These are phyloP conservation scores for Globisporangium irregulare DNA, from an alignment of 352 stramenopile species.

Conservation along the genomic window DNA sequence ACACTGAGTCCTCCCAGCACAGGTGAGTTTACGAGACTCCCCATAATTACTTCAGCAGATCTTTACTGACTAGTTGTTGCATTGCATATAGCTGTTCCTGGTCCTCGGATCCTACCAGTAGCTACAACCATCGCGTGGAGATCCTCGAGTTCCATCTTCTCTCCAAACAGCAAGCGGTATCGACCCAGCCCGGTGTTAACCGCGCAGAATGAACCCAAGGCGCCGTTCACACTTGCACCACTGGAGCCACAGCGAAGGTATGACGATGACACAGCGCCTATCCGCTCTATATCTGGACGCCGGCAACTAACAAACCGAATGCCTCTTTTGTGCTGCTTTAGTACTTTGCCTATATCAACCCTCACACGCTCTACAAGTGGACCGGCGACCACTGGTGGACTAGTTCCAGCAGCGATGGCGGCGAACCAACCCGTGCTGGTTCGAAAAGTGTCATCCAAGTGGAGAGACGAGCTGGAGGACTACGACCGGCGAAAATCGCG, in stretches of 20 bases:
- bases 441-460: constrained; percentile 43
- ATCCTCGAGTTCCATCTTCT: constrained; percentile 17
- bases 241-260: constrained; percentile 14
- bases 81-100: constrained; percentile 10
- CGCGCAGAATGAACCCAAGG: background rate
- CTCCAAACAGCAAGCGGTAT: constrained; percentile 15
- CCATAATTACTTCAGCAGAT: background rate
- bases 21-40: background rate
- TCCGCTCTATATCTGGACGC: no score
- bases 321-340: background rate
- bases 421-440: constrained; percentile 38
- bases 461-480: constrained; percentile 54
- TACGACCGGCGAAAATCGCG: constrained; percentile 59
- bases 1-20: constrained; percentile 19
- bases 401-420: background rate
- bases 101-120: constrained; percentile 16
- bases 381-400: background rate
- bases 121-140: constrained; percentile 23
- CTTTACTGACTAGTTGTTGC: background rate
- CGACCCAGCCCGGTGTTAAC: background rate
- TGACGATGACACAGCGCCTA: no score
- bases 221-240: constrained; percentile 4
- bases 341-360: constrained; percentile 7
- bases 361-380: constrained; percentile 6
- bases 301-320: background rate